Conservation (phyloP, 139 green algal genomes). For the Tetraselmis chui region DNA sequence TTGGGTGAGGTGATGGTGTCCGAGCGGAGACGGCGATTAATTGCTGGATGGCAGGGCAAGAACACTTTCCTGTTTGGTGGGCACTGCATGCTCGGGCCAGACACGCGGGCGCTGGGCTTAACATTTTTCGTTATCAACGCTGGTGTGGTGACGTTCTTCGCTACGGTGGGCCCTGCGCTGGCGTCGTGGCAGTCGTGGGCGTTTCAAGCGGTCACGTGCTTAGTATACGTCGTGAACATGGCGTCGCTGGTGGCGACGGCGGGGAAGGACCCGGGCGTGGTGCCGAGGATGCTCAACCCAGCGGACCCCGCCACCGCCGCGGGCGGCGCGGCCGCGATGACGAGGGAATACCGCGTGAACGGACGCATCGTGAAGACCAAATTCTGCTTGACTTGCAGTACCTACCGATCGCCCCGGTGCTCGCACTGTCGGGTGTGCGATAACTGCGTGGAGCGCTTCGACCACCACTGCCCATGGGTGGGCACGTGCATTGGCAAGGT, state of each 20-base stretch:
- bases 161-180: neutral
- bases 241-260: neutral
- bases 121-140: neutral
- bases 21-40: neutral
- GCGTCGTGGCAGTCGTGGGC: neutral
- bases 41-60: neutral
- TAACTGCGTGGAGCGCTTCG: conserved; percentile 18
- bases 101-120: neutral
- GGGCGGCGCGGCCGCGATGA: neutral
- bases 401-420: neutral
- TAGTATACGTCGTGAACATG: neutral
- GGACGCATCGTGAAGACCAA: neutral
- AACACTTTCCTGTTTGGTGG: neutral
- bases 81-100: neutral
- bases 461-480: conserved; percentile 22
- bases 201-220: neutral
- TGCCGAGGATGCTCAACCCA: neutral
- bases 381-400: neutral
- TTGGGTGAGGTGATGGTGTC: too few relatives aligned
- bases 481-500: conserved; percentile 28
- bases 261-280: neutral
- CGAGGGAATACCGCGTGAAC: neutral
- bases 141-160: neutral
- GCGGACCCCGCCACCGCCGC: neutral
- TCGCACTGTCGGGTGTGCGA: conserved; percentile 6